Conservation (phyloP, 2,329 filamentous ascomycete species). For the Phialemonium atrogriseum region DNA sequence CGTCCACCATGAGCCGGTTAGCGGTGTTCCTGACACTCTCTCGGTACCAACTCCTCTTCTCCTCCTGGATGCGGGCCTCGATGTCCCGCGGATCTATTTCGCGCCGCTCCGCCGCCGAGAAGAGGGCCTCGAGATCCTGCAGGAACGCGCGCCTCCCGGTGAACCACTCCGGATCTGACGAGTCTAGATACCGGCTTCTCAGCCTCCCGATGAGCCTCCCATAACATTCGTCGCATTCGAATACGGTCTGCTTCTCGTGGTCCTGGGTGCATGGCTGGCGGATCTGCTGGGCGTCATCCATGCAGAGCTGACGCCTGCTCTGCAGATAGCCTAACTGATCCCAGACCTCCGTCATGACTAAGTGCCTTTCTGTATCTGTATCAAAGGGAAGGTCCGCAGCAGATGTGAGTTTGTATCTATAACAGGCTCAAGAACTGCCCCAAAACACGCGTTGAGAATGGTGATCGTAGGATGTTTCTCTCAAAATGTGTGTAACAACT, state of each 20-base stretch:
- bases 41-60: constrained; percentile 47
- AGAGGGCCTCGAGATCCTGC: constrained; percentile 38
- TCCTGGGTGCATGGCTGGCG: constrained; percentile 32
- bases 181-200: constrained; percentile 28
- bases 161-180: constrained; percentile 41
- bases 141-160: constrained; percentile 38
- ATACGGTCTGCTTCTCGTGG: constrained; percentile 32
- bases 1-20: neutral
- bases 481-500: no score
- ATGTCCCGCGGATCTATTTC: constrained; percentile 35
- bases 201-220: constrained; percentile 37
- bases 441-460: no score
- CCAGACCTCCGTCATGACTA: constrained; percentile 15
- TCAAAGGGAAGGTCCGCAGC: neutral
- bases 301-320: constrained; percentile 21
- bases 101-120: constrained; percentile 37
- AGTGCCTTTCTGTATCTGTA: neutral
- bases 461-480: no score
- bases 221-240: constrained; percentile 41
- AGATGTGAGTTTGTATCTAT: neutral
- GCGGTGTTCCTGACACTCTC: constrained; percentile 12
- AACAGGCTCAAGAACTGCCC: no score
- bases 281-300: constrained; percentile 32
- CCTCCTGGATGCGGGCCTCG: constrained; percentile 40
- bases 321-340: constrained; percentile 11